Evolutionary conservation across 495 filamentous ascomycete species (phyloP).

Genomic region (Bacidia gigantensis): DNA sequence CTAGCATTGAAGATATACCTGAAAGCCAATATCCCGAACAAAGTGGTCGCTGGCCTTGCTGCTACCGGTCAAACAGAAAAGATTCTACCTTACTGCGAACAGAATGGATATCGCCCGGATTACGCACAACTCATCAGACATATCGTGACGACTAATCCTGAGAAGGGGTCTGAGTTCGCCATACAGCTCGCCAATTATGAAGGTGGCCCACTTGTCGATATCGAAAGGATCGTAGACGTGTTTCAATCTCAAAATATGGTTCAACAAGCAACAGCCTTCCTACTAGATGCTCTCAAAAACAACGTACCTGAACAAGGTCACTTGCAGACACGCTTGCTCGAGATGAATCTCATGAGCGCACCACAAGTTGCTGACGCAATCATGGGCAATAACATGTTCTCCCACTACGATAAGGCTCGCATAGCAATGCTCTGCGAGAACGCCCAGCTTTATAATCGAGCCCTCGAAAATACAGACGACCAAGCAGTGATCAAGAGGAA

Average conservation of each 20-base stretch:
- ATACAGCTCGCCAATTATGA: conserved; percentile 74
- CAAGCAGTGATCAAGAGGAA: conserved; percentile 81
- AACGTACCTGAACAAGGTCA: conserved; percentile 90
- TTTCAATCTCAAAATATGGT: conserved; percentile 97
- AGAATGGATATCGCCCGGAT: conserved; percentile 77
- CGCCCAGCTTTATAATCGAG: conserved; percentile 72
- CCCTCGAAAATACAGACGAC: conserved; percentile 89
- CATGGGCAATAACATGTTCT: conserved; percentile 94
- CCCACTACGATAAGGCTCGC: conserved; percentile 78
- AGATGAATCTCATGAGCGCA: conserved; percentile 96
- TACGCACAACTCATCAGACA: conserved; percentile 82
- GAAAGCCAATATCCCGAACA: conserved; percentile 72
- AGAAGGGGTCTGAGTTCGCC: conserved; percentile 91
- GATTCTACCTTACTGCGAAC: conserved; percentile 79
- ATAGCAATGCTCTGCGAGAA: conserved; percentile 87
- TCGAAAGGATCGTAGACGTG: conserved; percentile 91
- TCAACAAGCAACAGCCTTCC: conserved; percentile 91
- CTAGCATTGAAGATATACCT: conserved; percentile 79
- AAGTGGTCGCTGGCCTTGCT: conserved; percentile 86
- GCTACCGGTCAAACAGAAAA: conserved; percentile 94
- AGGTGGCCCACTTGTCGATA: conserved; percentile 70
- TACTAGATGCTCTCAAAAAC: conserved; percentile 84
- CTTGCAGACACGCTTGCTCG: conserved; percentile 83
- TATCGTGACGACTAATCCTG: conserved; percentile 82
- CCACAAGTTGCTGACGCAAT: conserved; percentile 97